A percentile compares a stretch with the other conserved stretches of the same genome.
These are phyloP conservation scores for Elsinoe australis DNA, from an alignment of 2,329 filamentous ascomycete genomes.

Conservation along the genomic window DNA sequence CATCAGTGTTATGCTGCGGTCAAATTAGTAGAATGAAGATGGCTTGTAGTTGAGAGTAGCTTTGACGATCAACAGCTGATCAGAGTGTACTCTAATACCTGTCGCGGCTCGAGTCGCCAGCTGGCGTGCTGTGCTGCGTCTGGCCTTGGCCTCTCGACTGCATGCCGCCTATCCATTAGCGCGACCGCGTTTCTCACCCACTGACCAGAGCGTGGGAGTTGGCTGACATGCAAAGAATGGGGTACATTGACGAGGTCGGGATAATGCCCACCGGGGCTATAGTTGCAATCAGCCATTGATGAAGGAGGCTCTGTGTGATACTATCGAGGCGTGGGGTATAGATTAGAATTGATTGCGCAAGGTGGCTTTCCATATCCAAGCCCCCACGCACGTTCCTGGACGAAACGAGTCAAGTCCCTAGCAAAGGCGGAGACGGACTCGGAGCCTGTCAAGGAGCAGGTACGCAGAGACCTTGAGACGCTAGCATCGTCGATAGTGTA, in stretches of 20 bases:
- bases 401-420: too few relatives aligned
- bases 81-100: background rate
- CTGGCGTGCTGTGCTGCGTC: background rate
- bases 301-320: too few relatives aligned
- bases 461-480: background rate
- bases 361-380: too few relatives aligned
- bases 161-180: background rate
- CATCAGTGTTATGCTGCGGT: too few relatives aligned
- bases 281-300: too few relatives aligned
- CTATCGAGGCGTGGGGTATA: too few relatives aligned
- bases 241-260: background rate
- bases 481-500: background rate
- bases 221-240: background rate
- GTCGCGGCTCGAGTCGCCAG: background rate
- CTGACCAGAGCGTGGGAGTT: background rate
- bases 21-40: background rate
- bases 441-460: background rate
- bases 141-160: too few relatives aligned
- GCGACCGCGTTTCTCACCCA: background rate
- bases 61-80: background rate
- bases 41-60: conserved; percentile 4
- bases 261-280: background rate
- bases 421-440: background rate
- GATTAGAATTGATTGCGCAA: too few relatives aligned
- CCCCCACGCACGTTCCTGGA: too few relatives aligned